A percentile compares a stretch with the other conserved stretches of the same genome.
Evolutionary conservation across 768 basidiomycete species (phyloP).

Genomic region (Tylopilus subfusipes): DNA sequence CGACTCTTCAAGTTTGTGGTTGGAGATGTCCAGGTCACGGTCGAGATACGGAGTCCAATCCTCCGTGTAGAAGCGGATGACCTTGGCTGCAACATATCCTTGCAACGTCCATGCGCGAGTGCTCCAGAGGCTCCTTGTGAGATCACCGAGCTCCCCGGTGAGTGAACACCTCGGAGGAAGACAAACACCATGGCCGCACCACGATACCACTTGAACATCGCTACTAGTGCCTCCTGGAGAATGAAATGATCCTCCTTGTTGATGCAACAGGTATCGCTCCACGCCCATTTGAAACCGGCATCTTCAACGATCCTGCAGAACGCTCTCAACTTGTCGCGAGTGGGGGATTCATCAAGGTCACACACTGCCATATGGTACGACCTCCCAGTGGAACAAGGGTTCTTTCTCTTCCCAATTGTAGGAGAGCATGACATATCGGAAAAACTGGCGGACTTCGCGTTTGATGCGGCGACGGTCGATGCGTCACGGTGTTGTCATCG

Average conservation of each 20-base stretch:
- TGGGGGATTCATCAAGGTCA: not conserved
- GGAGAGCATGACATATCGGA: not conserved
- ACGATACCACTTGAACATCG: slow-evolving; percentile 5
- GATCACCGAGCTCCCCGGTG: not conserved
- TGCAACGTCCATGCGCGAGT: no score
- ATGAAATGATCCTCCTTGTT: no score
- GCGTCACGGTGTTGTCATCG: not conserved
- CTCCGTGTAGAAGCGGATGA: no score
- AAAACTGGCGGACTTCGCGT: not conserved
- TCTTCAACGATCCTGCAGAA: no score
- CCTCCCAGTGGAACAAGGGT: not conserved
- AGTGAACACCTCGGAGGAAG: not conserved
- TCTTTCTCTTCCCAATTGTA: not conserved
- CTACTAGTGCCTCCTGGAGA: no score
- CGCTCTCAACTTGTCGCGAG: no score
- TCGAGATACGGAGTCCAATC: not conserved
- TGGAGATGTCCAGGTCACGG: not conserved
- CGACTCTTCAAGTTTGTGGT: not conserved
- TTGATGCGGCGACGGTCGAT: not conserved
- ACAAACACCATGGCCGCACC: not conserved
- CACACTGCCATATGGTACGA: not conserved
- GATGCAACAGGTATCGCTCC: no score
- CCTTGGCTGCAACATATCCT: no score
- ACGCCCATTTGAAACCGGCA: no score
- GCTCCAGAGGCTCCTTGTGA: not conserved